Conservation (phyloP, 1,284 basidiomycete species). For the Ceratobasidium sp. region DNA sequence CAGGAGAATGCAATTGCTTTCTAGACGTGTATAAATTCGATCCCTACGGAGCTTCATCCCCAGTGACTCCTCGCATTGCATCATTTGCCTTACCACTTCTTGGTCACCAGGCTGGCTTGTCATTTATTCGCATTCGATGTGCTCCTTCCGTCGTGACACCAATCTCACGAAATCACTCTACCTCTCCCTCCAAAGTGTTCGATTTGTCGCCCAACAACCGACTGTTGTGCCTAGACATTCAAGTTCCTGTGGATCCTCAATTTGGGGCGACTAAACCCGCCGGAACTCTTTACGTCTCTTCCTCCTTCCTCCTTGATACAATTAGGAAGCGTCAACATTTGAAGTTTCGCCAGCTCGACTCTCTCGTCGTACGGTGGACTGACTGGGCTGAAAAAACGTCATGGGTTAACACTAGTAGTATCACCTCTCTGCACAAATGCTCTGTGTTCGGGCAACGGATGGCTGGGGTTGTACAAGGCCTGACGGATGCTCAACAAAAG, state of each 20-base stretch:
- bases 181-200: neutral
- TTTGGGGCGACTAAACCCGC: too few relatives aligned
- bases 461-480: neutral
- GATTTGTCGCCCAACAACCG: conserved; percentile 18
- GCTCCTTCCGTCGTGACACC: conserved; percentile 29
- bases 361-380: too few relatives aligned
- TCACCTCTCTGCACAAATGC: conserved; percentile 24
- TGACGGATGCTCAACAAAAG: too few relatives aligned
- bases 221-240: conserved; percentile 10
- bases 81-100: conserved; percentile 6
- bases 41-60: neutral
- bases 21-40: conserved; percentile 20
- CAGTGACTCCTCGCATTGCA: conserved; percentile 13
- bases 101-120: neutral
- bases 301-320: conserved; percentile 3
- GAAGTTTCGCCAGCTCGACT: too few relatives aligned
- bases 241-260: too few relatives aligned
- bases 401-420: conserved; percentile 24
- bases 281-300: conserved; percentile 7
- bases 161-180: conserved; percentile 1
- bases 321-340: neutral
- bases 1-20: neutral
- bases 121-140: neutral
- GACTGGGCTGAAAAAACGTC: conserved; percentile 22
- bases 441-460: conserved; percentile 32